phyloP scores from a whole-genome alignment of 345 rosid species.

The Eutrema yunnanense region DNA sequence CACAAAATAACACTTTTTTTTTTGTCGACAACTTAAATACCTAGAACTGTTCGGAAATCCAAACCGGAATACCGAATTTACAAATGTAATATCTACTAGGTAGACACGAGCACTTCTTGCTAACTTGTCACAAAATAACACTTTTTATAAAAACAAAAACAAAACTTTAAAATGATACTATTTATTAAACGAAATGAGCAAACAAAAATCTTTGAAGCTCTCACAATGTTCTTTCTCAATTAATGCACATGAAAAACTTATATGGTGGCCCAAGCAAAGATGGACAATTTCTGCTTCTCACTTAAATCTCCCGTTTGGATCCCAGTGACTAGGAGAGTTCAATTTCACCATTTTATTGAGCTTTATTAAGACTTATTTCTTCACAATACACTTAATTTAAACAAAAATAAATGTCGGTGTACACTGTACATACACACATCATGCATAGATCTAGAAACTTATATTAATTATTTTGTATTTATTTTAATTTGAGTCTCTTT shows the following conservation, averaged over 20 bases:
- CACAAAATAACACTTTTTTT: too few relatives aligned
- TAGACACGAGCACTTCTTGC: too few relatives aligned
- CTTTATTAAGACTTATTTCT: neutral
- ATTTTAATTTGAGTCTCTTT: neutral
- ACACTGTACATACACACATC: neutral
- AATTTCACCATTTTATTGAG: neutral
- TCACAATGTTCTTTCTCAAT: neutral
- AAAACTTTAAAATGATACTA: too few relatives aligned
- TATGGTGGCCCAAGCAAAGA: neutral
- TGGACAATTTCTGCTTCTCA: neutral
- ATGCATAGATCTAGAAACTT: conserved; percentile 19
- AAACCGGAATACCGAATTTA: too few relatives aligned
- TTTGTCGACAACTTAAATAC: too few relatives aligned
- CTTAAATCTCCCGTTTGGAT: neutral
- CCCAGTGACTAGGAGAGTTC: neutral
- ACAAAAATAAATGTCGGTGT: neutral
- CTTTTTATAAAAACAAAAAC: too few relatives aligned
- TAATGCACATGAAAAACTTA: neutral
- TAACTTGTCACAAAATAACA: too few relatives aligned
- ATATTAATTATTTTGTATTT: neutral
- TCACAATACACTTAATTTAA: neutral
- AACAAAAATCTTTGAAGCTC: neutral
- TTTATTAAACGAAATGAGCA: too few relatives aligned
- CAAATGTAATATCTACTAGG: too few relatives aligned
- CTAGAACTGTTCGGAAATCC: too few relatives aligned